Base-by-base conservation (phyloP, 139 green algal species). In the Chlamydomonas eustigma region DNA sequence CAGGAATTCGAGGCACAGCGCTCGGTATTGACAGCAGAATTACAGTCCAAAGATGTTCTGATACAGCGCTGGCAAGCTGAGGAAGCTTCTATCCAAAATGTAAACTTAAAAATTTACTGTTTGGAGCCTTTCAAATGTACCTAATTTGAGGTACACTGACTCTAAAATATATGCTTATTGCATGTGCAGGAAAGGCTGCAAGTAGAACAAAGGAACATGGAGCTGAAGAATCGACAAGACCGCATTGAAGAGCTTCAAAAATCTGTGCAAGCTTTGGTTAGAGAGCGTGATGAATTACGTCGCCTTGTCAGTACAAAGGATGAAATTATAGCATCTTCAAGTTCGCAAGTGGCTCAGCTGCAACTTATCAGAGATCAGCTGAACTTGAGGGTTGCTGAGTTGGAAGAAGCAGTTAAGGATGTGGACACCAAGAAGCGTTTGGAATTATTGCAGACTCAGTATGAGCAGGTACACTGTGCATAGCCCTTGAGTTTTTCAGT, bases 401-500 rank as follows among this genome's bases (percentile, higher is more conserved):
- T 86, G 51, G 77, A 83, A 32, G 36, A 37, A 8, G 73, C 73
- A 0, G 34, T 81, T 4, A 63, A 67, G 18, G 73, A 74, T 44
- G 71, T 70, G 51, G 81, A 86, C 68, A 81, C 37, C 44, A 68
- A 66, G 37, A 64, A 34, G 68, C 76, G 80, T 58, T 39, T 81
- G 69, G 77, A 80, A 44, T 74, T 86, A 50, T 70, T 83, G 58
- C 76, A 75, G 30, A 81, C 77, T 12, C 81, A 86, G 74, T 73
- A 78, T 2, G 81, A 86, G 33, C 76, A 86, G 80, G 80, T 79
- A 58, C 78, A 0, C 66, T 73, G 51, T 76, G 77, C 25, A 31
- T 80, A 51, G 76, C 82, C 67, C 51, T 78, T 37, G 76, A 85
- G 34, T 67, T 85, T n/a, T 36, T 80, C 1, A n/a, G n/a, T n/a